Base-by-base conservation (phyloP, 2,329 filamentous ascomycete genomes). In the Sporothrix dimorphospora region DNA sequence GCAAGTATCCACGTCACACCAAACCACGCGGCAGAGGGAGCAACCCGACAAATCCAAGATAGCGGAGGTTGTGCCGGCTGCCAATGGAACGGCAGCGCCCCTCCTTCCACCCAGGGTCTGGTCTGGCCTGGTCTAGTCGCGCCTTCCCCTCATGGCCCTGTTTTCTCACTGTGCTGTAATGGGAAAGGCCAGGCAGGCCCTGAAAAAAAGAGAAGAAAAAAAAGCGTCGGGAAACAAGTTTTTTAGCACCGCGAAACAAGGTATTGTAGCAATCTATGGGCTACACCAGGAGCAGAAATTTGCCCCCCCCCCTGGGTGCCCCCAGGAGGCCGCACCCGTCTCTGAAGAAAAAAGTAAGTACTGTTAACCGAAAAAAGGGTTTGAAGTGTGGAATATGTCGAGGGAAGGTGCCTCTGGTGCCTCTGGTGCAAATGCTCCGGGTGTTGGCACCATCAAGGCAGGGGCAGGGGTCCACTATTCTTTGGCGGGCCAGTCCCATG, bases 11-110 rank as follows among this genome's bases (percentile, higher is more conserved):
- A 63, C 59, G 38, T 65, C 59, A 27, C 59, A 65, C 59, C 38
- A 65, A 63, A 45, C 38, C 38, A 65, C n/a, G 38, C 59, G 21
- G 59, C 59, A 65, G 59, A 45, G 42, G 57, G 57, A 42, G 59
- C 59, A 42, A 8, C 59, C 59, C n/a, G n/a, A 45, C 59, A 45
- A 63, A 65, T 65, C 21, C 38, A 21, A 65, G 38, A 40, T 16
- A 45, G 34, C 55, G 34, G 30, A 61, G 19, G 55, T 21, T 6
- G 53, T 57, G 53, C 53, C 53, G 55, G 55, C 30, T 61, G 55
- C 55, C 30, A 63, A 59, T 61, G 57, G 34, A 42, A 63, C 57
- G 38, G 34, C 59, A 45, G 59, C 7, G 19, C 34, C 57, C 34
- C 57, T 63, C 57, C n/a, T 42, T 63, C 57, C n/a, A 21, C 42